A percentile compares a stretch with the other conserved stretches of the same genome.
These are phyloP conservation scores for Gaertneriomyces sp. DNA, from an alignment of 192 early-diverging fungal genomes.

Conservation along the genomic window DNA sequence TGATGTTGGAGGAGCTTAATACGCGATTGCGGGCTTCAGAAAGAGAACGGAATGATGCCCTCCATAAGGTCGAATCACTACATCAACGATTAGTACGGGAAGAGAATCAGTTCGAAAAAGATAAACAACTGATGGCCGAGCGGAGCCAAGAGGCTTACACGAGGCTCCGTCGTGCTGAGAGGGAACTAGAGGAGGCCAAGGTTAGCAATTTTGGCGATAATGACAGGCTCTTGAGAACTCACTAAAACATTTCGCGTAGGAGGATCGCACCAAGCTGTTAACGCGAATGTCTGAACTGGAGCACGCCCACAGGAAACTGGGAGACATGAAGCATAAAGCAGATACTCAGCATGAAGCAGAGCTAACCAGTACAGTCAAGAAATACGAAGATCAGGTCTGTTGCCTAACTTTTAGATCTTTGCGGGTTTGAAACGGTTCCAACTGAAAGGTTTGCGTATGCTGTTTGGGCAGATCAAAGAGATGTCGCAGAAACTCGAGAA, in stretches of 20 bases:
- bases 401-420: too few species aligned
- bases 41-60: slow-evolving; percentile 32
- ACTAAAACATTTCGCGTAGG: slow-evolving; percentile 16
- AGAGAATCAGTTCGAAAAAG: slow-evolving; percentile 43
- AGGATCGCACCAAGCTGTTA: slow-evolving; percentile 31
- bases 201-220: slow-evolving; percentile 1
- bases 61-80: slow-evolving; percentile 23
- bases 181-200: slow-evolving; percentile 47
- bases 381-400: slow-evolving; percentile 29
- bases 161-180: slow-evolving; percentile 38
- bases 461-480: slow-evolving; percentile 25
- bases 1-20: slow-evolving; percentile 45
- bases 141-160: slow-evolving; percentile 39
- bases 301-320: slow-evolving; percentile 36
- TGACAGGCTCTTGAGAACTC: background rate
- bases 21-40: slow-evolving; percentile 30
- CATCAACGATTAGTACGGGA: slow-evolving; percentile 43
- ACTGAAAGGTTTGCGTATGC: background rate
- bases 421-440: background rate
- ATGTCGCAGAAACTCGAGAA: slow-evolving; percentile 34
- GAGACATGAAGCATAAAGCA: slow-evolving; percentile 17
- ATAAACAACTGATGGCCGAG: slow-evolving; percentile 39
- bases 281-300: slow-evolving; percentile 35
- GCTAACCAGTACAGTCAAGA: slow-evolving; percentile 13
- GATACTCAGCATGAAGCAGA: slow-evolving; percentile 25